Conservation (phyloP, 352 stramenopile genomes). For the Phytopythium ostracodes region DNA sequence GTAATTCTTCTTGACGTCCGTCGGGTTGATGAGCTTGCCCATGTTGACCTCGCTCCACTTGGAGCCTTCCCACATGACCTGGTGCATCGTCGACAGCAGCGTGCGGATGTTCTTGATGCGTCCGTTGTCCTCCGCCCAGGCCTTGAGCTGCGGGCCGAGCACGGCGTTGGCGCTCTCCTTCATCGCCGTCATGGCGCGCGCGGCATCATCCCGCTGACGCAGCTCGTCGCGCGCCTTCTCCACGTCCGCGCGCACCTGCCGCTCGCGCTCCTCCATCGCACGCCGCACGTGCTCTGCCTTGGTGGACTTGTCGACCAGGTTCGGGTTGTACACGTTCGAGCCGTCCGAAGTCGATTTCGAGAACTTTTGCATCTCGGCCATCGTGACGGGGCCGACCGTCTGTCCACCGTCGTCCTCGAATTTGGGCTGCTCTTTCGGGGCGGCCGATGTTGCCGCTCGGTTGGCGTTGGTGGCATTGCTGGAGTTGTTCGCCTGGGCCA, state of each 20-base stretch:
- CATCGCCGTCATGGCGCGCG: slow-evolving; percentile 47
- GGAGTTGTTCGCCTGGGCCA: slow-evolving; percentile 29
- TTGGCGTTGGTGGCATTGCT: slow-evolving; percentile 7
- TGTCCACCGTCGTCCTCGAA: slow-evolving; percentile 80
- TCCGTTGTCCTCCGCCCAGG: slow-evolving; percentile 83
- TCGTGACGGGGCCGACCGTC: slow-evolving; percentile 76
- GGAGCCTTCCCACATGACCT: slow-evolving; percentile 88
- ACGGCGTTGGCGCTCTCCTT: slow-evolving; percentile 58
- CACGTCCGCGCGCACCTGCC: slow-evolving; percentile 62
- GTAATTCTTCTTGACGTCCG: slow-evolving; percentile 90
- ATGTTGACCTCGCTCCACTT: slow-evolving; percentile 89
- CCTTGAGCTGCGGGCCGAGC: slow-evolving; percentile 72
- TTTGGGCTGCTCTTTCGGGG: slow-evolving; percentile 41
- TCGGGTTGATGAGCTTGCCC: slow-evolving; percentile 88
- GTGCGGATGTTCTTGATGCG: slow-evolving; percentile 89
- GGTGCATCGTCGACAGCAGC: slow-evolving; percentile 89
- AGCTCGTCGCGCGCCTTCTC: slow-evolving; percentile 73
- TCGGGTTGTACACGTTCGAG: slow-evolving; percentile 85
- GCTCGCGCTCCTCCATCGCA: slow-evolving; percentile 83
- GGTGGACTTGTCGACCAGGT: slow-evolving; percentile 77
- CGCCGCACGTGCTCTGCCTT: slow-evolving; percentile 73
- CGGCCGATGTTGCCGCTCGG: not conserved
- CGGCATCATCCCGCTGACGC: slow-evolving; percentile 61
- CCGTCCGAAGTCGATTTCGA: slow-evolving; percentile 62
- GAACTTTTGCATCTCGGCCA: slow-evolving; percentile 79